Conservation (phyloP, 129 eudicot species). For the Arctium lappa region DNA sequence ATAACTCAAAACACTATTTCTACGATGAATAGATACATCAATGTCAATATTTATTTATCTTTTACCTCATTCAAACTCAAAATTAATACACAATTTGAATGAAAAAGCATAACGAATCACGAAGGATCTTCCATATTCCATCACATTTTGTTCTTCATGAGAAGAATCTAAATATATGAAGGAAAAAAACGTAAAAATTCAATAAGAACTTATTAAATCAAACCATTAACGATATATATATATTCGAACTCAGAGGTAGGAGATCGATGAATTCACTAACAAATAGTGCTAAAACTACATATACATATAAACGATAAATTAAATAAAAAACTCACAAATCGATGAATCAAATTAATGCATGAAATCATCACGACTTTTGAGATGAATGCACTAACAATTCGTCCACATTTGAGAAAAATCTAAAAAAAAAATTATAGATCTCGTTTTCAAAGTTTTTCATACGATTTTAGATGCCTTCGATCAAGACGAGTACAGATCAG, state of each 20-base stretch:
- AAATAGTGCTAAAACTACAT: conserved; percentile 4
- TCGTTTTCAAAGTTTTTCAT: background rate
- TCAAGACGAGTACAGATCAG: conserved; percentile 48
- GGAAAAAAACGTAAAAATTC: background rate
- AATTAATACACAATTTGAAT: too few relatives aligned
- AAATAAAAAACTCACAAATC: conserved; percentile 3
- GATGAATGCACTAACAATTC: conserved; percentile 12
- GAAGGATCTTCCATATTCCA: background rate
- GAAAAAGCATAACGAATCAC: background rate
- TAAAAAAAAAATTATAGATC: background rate
- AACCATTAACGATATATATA: background rate
- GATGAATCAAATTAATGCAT: conserved; percentile 21
- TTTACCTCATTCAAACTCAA: background rate
- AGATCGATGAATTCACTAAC: background rate
- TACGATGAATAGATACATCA: background rate
- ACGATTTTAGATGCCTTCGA: background rate
- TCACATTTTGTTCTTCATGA: background rate
- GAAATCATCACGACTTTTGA: conserved; percentile 5
- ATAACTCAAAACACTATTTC: too few relatives aligned
- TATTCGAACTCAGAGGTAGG: background rate
- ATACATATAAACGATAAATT: conserved; percentile 9
- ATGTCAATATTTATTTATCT: background rate
- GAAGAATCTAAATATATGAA: background rate
- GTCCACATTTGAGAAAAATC: background rate
- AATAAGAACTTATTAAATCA: background rate